Base-by-base conservation (phyloP, 2,329 filamentous ascomycete genomes). In the Dactylella cylindrospora region DNA sequence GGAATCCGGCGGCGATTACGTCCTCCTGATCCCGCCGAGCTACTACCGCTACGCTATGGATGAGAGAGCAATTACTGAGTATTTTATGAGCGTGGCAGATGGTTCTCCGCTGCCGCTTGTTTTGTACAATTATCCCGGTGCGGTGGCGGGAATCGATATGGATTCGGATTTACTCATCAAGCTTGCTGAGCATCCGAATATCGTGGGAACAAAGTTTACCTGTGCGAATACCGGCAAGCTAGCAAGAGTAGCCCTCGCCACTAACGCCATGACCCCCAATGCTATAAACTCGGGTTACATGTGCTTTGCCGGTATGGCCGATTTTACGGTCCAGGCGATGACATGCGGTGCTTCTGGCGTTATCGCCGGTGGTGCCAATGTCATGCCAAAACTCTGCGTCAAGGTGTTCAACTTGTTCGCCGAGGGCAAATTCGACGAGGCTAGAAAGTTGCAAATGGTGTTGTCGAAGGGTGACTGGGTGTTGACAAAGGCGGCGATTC, bases 1-100 rank as follows among this genome's bases (percentile, higher is more conserved):
- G 67, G 77, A 79, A 23, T 78, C 81, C 29, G 88, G 87, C 51
- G 86, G 84, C 66, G 84, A 90, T 73, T 88, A 85, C 68, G 85
- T 85, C 5, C 78, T 93, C 52, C 80, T 90, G 2, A 78, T 91
- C 22, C 85, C 87, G 8, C 87, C 87, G 3, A 82, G 81, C 44
- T 91, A 90, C 75, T 90, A 90, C 74, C 80, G 83, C 52, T 84
- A 88, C 70, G 80, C 78, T 20, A 78, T 80, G 8, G 77, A 80
- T 5, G 57, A 62, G 31, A 35, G 49, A 13, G 79, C 79, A 1
- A 74, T 84, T 43, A 71, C 81, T 40, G 77, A 80, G 20, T 88
- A 83, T 73, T 90, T 88, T 76, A 76, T 74, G 28, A 76, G 80
- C 28, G 83, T 86, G 13, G 84, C 84, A 15, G 77, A 80, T 64